Evolutionary conservation across 306 rosid species (phyloP).

Genomic region (Prunus mume): DNA sequence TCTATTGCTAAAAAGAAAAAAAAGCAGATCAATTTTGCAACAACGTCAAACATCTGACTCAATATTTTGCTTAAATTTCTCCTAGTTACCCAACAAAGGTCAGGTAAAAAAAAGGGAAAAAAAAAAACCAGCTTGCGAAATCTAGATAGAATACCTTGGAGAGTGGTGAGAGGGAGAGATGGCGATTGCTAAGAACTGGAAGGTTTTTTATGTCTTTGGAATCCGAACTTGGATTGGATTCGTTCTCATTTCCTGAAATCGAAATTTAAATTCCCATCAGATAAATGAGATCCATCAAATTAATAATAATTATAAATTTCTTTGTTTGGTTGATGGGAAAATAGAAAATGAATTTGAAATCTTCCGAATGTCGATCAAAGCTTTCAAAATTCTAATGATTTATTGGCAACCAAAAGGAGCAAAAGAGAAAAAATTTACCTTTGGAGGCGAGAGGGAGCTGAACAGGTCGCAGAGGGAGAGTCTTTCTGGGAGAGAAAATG

Average conservation of each 20-base stretch:
- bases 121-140: background rate
- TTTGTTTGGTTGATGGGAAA: background rate
- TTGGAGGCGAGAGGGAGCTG: constrained; percentile 53
- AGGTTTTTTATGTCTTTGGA: constrained; percentile 43
- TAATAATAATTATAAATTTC: background rate
- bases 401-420: background rate
- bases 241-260: constrained; percentile 55
- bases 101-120: too few species aligned
- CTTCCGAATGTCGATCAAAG: background rate
- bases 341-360: background rate
- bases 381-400: background rate
- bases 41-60: background rate
- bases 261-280: background rate
- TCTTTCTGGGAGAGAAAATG: constrained; percentile 29
- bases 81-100: background rate
- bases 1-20: background rate
- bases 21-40: background rate
- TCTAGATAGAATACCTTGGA: constrained; percentile 46
- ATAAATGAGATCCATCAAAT: background rate
- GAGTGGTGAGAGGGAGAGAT: constrained; percentile 73
- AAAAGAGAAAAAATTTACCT: constrained; percentile 25
- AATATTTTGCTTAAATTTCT: background rate
- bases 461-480: constrained; percentile 28
- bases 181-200: constrained; percentile 57
- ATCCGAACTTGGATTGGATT: constrained; percentile 41